phyloP scores from a whole-genome alignment of 73 alveolate species.

The Paramecium sexaurelia region DNA sequence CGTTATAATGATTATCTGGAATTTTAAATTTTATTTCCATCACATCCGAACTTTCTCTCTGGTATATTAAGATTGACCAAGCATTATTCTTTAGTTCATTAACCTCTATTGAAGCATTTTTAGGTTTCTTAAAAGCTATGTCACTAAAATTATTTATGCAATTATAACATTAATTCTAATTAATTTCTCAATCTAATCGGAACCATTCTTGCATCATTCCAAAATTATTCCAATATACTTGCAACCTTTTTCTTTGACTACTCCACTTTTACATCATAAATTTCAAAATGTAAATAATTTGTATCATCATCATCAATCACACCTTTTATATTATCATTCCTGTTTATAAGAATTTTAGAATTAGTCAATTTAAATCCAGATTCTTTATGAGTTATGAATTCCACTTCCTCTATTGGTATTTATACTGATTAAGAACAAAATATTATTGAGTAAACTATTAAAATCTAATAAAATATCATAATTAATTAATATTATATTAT shows the following conservation, averaged over 20 bases:
- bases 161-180: neutral
- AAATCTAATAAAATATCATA: neutral
- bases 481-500: neutral
- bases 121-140: neutral
- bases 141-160: neutral
- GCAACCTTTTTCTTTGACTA: neutral
- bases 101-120: neutral
- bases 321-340: neutral
- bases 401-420: neutral
- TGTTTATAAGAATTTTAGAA: neutral
- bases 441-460: neutral
- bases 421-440: neutral
- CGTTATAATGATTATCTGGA: neutral
- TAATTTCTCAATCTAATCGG: neutral
- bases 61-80: neutral
- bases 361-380: neutral
- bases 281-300: neutral
- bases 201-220: slow-evolving; percentile 1
- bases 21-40: neutral
- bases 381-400: neutral
- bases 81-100: neutral
- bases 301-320: neutral
- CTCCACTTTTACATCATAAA: neutral
- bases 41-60: neutral
- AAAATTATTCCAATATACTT: neutral